phyloP scores from a whole-genome alignment of 495 filamentous ascomycete genomes.

The Aspergillus cristatus region DNA sequence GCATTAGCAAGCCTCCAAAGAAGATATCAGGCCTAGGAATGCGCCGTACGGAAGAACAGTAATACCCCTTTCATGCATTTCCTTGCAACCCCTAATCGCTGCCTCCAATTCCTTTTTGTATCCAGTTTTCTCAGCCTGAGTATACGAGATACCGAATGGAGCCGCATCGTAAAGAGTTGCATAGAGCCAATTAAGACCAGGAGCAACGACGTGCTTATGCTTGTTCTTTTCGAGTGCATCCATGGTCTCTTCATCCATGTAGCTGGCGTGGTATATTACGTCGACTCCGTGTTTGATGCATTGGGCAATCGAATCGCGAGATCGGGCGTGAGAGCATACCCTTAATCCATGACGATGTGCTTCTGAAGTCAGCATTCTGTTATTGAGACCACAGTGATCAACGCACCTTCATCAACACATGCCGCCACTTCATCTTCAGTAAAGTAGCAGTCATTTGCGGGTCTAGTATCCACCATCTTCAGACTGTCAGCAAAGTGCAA shows the following conservation, averaged over 20 bases:
- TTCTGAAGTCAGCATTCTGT: neutral
- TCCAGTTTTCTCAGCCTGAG: conserved; percentile 33
- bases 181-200: conserved; percentile 37
- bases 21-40: too few species aligned
- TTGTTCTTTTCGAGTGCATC: conserved; percentile 28
- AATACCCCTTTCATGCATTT: conserved; percentile 41
- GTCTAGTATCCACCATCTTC: conserved; percentile 27
- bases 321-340: conserved; percentile 42
- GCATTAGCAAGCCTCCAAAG: neutral
- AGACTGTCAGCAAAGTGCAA: neutral
- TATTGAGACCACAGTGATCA: neutral
- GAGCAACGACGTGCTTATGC: conserved; percentile 32
- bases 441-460: conserved; percentile 41
- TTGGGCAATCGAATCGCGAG: conserved; percentile 38
- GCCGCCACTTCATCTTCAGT: conserved; percentile 39
- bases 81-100: conserved; percentile 27
- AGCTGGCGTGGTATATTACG: conserved; percentile 45
- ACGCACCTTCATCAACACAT: conserved; percentile 41
- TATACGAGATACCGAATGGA: conserved; percentile 32
- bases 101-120: conserved; percentile 35
- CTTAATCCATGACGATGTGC: conserved; percentile 5
- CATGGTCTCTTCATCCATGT: conserved; percentile 34
- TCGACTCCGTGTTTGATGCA: conserved; percentile 40
- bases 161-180: conserved; percentile 33
- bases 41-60: conserved; percentile 24